These are phyloP conservation scores for Lactifluus rugatus DNA, from an alignment of 768 basidiomycete genomes.

Conservation along the genomic window DNA sequence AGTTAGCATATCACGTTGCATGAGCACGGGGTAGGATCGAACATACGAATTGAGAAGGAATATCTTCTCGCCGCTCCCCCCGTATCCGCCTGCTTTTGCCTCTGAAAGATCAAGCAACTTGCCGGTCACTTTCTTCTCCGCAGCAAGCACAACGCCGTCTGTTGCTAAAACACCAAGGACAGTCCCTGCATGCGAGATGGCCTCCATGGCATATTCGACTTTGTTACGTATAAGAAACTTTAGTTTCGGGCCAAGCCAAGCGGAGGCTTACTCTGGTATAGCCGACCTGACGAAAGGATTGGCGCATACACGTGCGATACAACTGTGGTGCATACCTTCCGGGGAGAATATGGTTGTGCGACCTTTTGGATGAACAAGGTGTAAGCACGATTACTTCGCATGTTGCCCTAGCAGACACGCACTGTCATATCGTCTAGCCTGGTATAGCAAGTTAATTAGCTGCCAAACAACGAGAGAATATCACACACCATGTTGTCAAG, in stretches of 20 bases:
- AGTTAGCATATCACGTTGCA: not conserved
- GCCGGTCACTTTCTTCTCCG: constrained; percentile 97
- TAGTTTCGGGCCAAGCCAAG: not conserved
- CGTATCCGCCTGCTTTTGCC: constrained; percentile 80
- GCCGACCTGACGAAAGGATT: constrained; percentile 52
- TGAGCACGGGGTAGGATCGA: not conserved
- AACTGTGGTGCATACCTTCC: constrained; percentile 52
- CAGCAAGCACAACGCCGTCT: constrained; percentile 86
- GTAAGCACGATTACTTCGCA: constrained; percentile 5
- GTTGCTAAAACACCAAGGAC: constrained; percentile 88
- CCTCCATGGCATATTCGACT: constrained; percentile 99
- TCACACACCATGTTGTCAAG: constrained; percentile 10
- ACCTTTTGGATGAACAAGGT: constrained; percentile 36
- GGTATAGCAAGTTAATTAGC: not conserved
- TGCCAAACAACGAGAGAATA: not conserved
- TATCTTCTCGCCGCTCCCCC: constrained; percentile 97
- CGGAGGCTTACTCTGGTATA: constrained; percentile 81
- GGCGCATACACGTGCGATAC: constrained; percentile 3
- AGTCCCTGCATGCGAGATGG: constrained; percentile 91
- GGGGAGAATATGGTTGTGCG: constrained; percentile 99
- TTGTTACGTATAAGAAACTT: constrained; percentile 11
- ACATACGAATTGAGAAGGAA: constrained; percentile 85
- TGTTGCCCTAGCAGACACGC: constrained; percentile 28
- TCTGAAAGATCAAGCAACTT: constrained; percentile 89
- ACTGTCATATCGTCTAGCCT: constrained; percentile 97